Conservation (phyloP, 129 eudicot species). For the Flaveria trinervia region DNA sequence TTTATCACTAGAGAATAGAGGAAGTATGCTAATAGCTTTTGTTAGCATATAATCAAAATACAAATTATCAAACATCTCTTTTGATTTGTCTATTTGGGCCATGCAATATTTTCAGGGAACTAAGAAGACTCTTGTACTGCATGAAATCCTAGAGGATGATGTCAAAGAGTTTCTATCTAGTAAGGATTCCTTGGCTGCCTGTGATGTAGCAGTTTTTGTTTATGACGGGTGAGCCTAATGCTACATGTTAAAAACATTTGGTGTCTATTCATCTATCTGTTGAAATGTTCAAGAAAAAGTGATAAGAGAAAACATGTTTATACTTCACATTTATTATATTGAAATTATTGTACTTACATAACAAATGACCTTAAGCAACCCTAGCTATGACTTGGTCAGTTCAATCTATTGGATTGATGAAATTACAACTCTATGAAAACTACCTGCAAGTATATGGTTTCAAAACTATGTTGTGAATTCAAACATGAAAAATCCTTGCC, state of each 20-base stretch:
- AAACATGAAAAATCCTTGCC: conserved; percentile 13
- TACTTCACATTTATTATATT: background rate
- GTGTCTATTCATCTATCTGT: background rate
- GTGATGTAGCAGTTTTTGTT: conserved; percentile 85
- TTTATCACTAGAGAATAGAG: conserved; percentile 16
- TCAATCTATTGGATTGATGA: background rate
- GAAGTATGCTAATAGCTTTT: conserved; percentile 16
- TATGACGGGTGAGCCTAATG: conserved; percentile 69
- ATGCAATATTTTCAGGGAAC: conserved; percentile 57
- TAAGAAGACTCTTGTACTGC: conserved; percentile 79
- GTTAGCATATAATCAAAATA: background rate
- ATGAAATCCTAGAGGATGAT: conserved; percentile 89
- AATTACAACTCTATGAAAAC: background rate
- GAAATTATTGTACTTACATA: background rate
- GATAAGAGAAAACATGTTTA: background rate
- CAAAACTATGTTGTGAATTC: background rate
- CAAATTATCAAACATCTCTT: background rate
- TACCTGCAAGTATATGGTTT: conserved; percentile 11
- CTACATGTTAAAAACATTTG: conserved; percentile 8
- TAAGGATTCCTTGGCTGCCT: conserved; percentile 80
- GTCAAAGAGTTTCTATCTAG: conserved; percentile 58
- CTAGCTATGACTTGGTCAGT: background rate
- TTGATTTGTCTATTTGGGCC: background rate
- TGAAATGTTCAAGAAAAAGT: background rate
- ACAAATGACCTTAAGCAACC: background rate